Percentiles rank a stretch among this genome's conserved stretches.
Conservation (phyloP, 2,329 filamentous ascomycete genomes). For the Talaromyces pinophilus region DNA sequence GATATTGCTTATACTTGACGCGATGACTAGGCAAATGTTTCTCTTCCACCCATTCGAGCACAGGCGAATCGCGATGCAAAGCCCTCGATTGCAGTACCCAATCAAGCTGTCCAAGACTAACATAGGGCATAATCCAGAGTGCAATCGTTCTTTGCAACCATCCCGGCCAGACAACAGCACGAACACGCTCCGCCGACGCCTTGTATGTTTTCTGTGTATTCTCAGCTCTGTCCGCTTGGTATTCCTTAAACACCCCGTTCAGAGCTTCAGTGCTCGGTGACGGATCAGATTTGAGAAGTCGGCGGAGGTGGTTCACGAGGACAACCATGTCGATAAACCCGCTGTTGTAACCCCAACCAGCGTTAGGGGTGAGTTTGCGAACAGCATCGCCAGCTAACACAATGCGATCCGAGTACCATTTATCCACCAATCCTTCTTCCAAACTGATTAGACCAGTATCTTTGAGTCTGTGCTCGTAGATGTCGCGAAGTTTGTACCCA, state of each 20-base stretch:
- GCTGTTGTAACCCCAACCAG: slow-evolving; percentile 14
- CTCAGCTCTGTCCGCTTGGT: not conserved
- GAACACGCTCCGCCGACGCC: not conserved
- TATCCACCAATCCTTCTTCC: slow-evolving; percentile 18
- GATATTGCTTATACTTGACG: slow-evolving; percentile 9
- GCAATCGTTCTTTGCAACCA: slow-evolving; percentile 3
- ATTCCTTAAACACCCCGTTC: slow-evolving; percentile 4
- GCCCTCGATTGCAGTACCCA: not conserved
- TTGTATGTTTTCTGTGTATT: not conserved
- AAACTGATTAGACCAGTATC: slow-evolving; percentile 14
- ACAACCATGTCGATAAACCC: slow-evolving; percentile 12
- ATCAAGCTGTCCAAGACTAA: slow-evolving; percentile 3
- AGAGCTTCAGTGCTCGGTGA: slow-evolving; percentile 7
- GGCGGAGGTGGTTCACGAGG: slow-evolving; percentile 8
- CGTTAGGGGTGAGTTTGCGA: slow-evolving; percentile 10
- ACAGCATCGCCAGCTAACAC: slow-evolving; percentile 17
- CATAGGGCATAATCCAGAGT: not conserved
- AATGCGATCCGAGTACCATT: slow-evolving; percentile 20
- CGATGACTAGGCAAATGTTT: slow-evolving; percentile 9
- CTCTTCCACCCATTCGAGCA: slow-evolving; percentile 10
- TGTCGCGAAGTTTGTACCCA: slow-evolving; percentile 4
- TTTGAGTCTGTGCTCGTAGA: not conserved
- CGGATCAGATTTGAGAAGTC: slow-evolving; percentile 5
- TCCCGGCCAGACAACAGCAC: slow-evolving; percentile 9
- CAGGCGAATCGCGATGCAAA: slow-evolving; percentile 3